Evolutionary conservation across 331 rosid species (phyloP).

Genomic region (Rosa hybrid): DNA sequence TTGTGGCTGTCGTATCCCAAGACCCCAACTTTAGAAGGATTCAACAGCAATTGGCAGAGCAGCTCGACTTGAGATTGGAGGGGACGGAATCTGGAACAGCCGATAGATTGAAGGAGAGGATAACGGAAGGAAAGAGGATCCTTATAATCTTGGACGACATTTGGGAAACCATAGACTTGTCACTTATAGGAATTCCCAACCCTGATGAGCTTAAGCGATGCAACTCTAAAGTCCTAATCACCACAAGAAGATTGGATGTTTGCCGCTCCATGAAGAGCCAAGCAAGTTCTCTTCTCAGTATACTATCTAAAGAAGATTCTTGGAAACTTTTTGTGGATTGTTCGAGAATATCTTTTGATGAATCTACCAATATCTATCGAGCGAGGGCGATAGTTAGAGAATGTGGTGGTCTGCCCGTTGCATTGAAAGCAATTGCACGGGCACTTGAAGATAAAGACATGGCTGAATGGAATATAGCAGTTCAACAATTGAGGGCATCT

Average conservation of each 20-base stretch:
- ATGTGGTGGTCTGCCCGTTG: background rate
- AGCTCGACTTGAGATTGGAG: too few species aligned
- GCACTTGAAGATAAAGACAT: background rate
- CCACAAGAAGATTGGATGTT: background rate
- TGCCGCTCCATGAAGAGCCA: background rate
- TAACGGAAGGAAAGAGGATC: too few species aligned
- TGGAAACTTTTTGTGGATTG: background rate
- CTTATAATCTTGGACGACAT: background rate
- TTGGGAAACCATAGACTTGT: background rate
- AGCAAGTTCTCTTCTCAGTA: background rate
- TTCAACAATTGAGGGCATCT: background rate
- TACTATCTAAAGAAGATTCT: background rate
- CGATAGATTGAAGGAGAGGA: too few species aligned
- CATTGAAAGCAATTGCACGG: background rate
- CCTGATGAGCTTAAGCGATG: background rate
- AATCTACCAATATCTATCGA: background rate
- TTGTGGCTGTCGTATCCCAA: too few species aligned
- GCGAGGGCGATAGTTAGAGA: background rate
- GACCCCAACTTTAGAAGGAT: too few species aligned
- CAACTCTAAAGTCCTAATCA: background rate
- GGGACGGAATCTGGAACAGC: too few species aligned
- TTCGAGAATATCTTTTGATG: background rate
- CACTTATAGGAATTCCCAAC: background rate
- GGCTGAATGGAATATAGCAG: background rate
- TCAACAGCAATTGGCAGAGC: too few species aligned